Base-by-base conservation (phyloP, 768 basidiomycete species). In the Russula abietina region DNA sequence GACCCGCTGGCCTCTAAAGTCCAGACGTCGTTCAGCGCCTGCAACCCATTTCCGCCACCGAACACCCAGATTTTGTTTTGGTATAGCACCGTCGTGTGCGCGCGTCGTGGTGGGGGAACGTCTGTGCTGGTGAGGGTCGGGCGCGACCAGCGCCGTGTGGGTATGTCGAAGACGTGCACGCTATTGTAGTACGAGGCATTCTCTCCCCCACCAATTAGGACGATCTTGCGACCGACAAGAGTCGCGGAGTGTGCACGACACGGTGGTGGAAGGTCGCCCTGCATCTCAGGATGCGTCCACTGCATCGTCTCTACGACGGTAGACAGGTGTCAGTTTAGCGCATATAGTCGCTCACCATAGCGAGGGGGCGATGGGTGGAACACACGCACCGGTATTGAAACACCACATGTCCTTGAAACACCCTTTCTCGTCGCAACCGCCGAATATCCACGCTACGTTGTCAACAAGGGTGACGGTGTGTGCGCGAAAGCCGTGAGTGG, bases 11-110 rank as follows among this genome's bases (percentile, higher is more conserved):
- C 83, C 61, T 96, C 91, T 26, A 96, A 76, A 17, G 87, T 84
- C 93, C 93, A 96, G 22, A 95, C 76, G 72, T 97, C 94, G 68
- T 91, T 91, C 59, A 97, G 78, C 0, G 95, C 93, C n/a, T 82
- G 83, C 76, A 88, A 78, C 0, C 95, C 95, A 62, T 93, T 95
- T 2, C 95, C 94, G n/a, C 95, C 93, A 9, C 93, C 95, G 69
- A 96, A 97, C 4, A 97, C 75, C 78, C 89, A 91, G 0, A 98
- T 80, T 70, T 83, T 87, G 61, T 80, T 79, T 32, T 77, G 76
- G 69, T 92, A 86, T 24, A 85, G 75, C 16, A 94, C 88, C 0
- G 91, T 84, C 0, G 92, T 91, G 73, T 98, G 95, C 1, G 95
- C 93, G 30, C 95, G 85, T 10, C 95, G 84, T 2, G 88, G 85